Base-by-base conservation (phyloP, 805 yeast genomes). In the Sungouiella thailandica region DNA sequence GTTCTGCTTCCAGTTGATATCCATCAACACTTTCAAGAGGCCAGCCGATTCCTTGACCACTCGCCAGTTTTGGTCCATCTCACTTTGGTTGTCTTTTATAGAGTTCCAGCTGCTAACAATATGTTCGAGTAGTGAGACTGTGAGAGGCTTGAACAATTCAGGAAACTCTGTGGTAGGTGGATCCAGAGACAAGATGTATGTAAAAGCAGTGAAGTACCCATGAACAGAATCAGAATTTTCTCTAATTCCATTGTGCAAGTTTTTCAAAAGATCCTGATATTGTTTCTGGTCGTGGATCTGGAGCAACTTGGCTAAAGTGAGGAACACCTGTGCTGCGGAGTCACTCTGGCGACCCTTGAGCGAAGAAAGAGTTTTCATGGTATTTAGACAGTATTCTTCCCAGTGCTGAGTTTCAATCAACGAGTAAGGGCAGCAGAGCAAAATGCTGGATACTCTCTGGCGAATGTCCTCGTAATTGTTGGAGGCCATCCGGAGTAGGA, bases 381-480 rank as follows among this genome's bases (percentile, higher is more conserved):
- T 31, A 23, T 41, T 42, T 15, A 27, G 25, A n/a, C n/a, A n/a
- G n/a, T n/a, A n/a, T n/a, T n/a, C n/a, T n/a, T n/a, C n/a, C n/a
- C n/a, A n/a, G 19, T 28, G 29, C 18, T 25, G 31, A 2, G 25
- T 25, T 7, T 20, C 13, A 7, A 28, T 14, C 18, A n/a, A n/a
- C n/a, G n/a, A n/a, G n/a, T n/a, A n/a, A n/a, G n/a, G n/a, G n/a
- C n/a, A n/a, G n/a, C n/a, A n/a, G n/a, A n/a, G n/a, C n/a, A n/a
- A n/a, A n/a, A n/a, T n/a, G n/a, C n/a, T n/a, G n/a, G n/a, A n/a
- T n/a, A n/a, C 40, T 16, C 29, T 36, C 2, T 17, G 28, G 17
- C 97, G 70, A 13, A 89, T 70, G 51, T 88, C 96, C 36, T 83
- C 87, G 56, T 78, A 88, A 40, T 82, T 80, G 52, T 82, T 81